phyloP scores from a whole-genome alignment of 257 asterid species.

The Gentiana straminea region DNA sequence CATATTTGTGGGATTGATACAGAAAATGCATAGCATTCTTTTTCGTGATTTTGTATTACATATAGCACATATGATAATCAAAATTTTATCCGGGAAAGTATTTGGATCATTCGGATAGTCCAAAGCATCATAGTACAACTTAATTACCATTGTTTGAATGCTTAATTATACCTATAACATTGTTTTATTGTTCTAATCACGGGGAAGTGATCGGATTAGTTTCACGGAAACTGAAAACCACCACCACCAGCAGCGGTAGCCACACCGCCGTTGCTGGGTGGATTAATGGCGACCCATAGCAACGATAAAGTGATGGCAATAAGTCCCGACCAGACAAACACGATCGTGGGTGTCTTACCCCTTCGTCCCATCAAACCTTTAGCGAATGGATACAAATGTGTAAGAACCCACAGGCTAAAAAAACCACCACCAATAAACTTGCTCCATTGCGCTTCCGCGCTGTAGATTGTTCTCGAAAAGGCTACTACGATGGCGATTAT shows the following conservation, averaged over 20 bases:
- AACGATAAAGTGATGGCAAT: conserved; percentile 35
- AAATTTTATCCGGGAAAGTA: too few relatives aligned
- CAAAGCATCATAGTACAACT: too few relatives aligned
- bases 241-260: background rate
- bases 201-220: too few relatives aligned
- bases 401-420: conserved; percentile 38
- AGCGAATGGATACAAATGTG: conserved; percentile 37
- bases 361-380: conserved; percentile 37
- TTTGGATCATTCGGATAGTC: too few relatives aligned
- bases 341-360: conserved; percentile 35
- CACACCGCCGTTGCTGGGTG: conserved; percentile 3
- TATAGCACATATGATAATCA: too few relatives aligned
- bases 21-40: too few relatives aligned
- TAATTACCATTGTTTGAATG: too few relatives aligned
- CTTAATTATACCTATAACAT: too few relatives aligned
- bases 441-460: conserved; percentile 25
- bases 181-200: too few relatives aligned
- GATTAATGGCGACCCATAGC: conserved; percentile 26
- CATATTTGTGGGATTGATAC: too few relatives aligned
- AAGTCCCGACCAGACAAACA: conserved; percentile 39
- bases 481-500: conserved; percentile 26
- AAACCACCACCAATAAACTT: conserved; percentile 31
- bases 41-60: too few relatives aligned
- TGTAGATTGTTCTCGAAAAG: conserved; percentile 23
- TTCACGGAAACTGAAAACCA: conserved; percentile 10